Evolutionary conservation across 2,329 filamentous ascomycete genomes (phyloP), one percentile per base, ranked within the genome.

Genomic region (Sporothrix dimorphospora): DNA sequence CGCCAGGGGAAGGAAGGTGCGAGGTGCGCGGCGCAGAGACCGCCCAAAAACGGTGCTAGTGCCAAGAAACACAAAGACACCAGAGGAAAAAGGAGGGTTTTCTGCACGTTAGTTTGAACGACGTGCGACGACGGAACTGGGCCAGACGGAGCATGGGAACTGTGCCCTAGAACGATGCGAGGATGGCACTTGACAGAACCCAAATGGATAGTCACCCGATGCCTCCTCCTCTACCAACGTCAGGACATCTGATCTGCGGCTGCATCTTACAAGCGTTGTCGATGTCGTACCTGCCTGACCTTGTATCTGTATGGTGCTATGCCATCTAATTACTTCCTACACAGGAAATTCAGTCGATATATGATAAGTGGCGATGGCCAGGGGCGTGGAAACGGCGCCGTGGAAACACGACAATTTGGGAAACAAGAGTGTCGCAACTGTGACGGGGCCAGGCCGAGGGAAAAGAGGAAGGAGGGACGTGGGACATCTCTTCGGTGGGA

Each of bases 1-100:
- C 61, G 61, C 61, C 42, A 21, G 61, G 27, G 40, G 61, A 19
- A 27, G 59, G 61, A 66, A 66, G 61, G 42, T n/a, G 42, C 61
- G n/a, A 63, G 24, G n/a, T 45, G 38, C 59, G 38, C 59, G 38
- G 38, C 38, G 59, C 59, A 63, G 57, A 63, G 57, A 42, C 34
- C 34, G 3, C 24, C 38, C 59, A 24, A 63, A 63, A 27, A 14
- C n/a, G 38, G 59, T 63, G 59, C 59, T 38, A 63, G 38, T 42
- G 59, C 59, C 38, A 63, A 63, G 38, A 63, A 45, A 27, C 38
- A 24, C 9, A 63, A 38, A 42, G 59, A 42, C n/a, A 27, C 38
- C 38, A 27, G 5, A 24, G 11, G 14, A 61, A 42, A 42, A 27
- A 38, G 38, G 16, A n/a, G 57, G 16, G 11, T 42, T 63, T 42